Percentiles rank a stretch among this genome's conserved stretches.
phyloP scores from a whole-genome alignment of 169 alveolate genomes.

The Eimeria maxima region DNA sequence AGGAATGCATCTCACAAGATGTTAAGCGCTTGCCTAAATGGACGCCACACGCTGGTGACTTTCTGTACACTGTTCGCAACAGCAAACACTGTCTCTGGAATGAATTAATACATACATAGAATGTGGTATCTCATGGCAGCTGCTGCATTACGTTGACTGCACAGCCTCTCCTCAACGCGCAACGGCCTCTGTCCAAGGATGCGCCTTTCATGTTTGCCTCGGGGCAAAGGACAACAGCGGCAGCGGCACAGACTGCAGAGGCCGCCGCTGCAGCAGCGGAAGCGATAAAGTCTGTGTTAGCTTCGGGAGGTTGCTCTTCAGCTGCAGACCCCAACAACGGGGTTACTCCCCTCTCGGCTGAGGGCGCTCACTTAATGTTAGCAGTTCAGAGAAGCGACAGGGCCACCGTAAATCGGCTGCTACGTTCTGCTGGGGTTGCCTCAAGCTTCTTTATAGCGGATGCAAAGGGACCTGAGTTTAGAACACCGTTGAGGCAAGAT shows the following conservation, averaged over 20 bases:
- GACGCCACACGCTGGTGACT: not conserved
- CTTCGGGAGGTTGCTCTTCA: not conserved
- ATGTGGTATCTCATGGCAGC: not conserved
- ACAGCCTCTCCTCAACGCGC: not conserved
- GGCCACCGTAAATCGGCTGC: not conserved
- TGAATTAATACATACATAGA: not conserved
- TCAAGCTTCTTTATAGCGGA: conserved; percentile 6
- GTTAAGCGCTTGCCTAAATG: not conserved
- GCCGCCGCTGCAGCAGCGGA: conserved; percentile 20
- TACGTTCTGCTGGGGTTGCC: not conserved
- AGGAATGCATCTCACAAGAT: not conserved
- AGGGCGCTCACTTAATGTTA: conserved; percentile 9
- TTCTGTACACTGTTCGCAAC: not conserved
- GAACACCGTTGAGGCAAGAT: conserved; percentile 56
- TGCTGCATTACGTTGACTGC: not conserved
- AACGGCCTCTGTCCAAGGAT: not conserved
- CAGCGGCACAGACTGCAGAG: not conserved
- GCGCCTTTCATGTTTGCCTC: not conserved
- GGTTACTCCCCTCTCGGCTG: conserved; percentile 12
- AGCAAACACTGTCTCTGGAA: not conserved
- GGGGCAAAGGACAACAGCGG: not conserved
- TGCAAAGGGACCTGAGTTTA: conserved; percentile 12
- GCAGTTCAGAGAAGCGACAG: not conserved
- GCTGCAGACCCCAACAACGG: not conserved
- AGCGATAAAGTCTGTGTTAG: not conserved